phyloP scores from a whole-genome alignment of 164 flowering plant genomes.

The Tetrastigma voinierianum region DNA sequence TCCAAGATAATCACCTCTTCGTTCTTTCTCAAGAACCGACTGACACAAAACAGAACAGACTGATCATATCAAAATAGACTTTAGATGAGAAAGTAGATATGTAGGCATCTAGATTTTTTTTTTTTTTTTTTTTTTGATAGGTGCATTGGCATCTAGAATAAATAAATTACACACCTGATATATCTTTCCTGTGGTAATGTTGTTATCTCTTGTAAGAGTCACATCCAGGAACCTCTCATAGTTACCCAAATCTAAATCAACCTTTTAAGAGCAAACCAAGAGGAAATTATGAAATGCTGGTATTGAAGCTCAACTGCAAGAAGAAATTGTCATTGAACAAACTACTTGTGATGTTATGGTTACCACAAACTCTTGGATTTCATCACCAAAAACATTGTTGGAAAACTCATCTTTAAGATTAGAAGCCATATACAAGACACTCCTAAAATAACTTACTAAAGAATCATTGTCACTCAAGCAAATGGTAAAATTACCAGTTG shows the following conservation, averaged over 20 bases:
- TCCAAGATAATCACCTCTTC: slow-evolving; percentile 93
- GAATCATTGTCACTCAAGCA: too few species aligned
- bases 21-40: slow-evolving; percentile 94
- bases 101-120: too few species aligned
- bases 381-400: too few species aligned
- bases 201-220: slow-evolving; percentile 89
- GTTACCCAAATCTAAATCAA: slow-evolving; percentile 94
- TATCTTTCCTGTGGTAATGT: slow-evolving; percentile 97
- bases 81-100: neutral
- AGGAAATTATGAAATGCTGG: neutral
- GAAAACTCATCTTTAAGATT: too few species aligned
- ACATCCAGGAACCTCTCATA: slow-evolving; percentile 94
- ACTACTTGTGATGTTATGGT: neutral
- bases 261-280: slow-evolving; percentile 39
- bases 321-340: neutral
- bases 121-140: too few species aligned
- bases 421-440: too few species aligned
- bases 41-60: slow-evolving; percentile 20
- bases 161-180: slow-evolving; percentile 65
- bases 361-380: too few species aligned
- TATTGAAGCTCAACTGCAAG: neutral
- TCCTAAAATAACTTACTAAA: too few species aligned
- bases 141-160: neutral
- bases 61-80: slow-evolving; percentile 7
- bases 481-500: too few species aligned